These are phyloP conservation scores for Neobulgaria alba DNA, from an alignment of 2,329 filamentous ascomycete genomes.

Conservation along the genomic window DNA sequence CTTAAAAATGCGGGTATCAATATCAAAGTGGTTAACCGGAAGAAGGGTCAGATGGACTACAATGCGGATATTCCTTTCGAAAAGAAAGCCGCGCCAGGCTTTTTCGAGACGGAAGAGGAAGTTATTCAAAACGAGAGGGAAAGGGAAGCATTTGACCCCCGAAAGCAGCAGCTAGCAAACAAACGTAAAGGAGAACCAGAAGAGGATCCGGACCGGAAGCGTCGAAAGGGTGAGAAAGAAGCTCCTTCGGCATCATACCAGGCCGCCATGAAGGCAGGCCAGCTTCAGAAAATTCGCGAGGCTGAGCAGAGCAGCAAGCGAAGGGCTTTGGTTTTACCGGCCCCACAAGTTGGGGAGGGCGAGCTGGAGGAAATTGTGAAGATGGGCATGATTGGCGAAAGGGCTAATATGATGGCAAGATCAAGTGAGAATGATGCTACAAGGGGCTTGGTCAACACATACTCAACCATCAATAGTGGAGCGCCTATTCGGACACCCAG, in stretches of 20 bases:
- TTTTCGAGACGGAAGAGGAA: conserved; percentile 89
- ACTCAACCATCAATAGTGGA: conserved; percentile 68
- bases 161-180: conserved; percentile 81
- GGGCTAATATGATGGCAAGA: conserved; percentile 65
- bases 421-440: conserved; percentile 79
- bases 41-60: conserved; percentile 98
- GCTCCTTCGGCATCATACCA: conserved; percentile 70
- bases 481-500: conserved; percentile 88
- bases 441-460: conserved; percentile 77
- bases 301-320: conserved; percentile 96
- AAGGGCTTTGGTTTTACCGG: conserved; percentile 69
- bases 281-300: conserved; percentile 89
- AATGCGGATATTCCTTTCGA: conserved; percentile 98
- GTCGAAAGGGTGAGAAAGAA: conserved; percentile 81
- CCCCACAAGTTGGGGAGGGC: conserved; percentile 84
- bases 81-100: conserved; percentile 78
- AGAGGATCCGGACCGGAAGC: conserved; percentile 73
- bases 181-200: conserved; percentile 90
- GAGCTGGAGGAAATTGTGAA: conserved; percentile 98
- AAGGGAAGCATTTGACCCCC: conserved; percentile 78
- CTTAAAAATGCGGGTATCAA: conserved; percentile 98
- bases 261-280: conserved; percentile 84
- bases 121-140: conserved; percentile 72
- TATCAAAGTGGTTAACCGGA: conserved; percentile 84
- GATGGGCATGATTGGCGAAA: conserved; percentile 91